phyloP scores from a whole-genome alignment of 306 rosid genomes.

The Vicia sativa region DNA sequence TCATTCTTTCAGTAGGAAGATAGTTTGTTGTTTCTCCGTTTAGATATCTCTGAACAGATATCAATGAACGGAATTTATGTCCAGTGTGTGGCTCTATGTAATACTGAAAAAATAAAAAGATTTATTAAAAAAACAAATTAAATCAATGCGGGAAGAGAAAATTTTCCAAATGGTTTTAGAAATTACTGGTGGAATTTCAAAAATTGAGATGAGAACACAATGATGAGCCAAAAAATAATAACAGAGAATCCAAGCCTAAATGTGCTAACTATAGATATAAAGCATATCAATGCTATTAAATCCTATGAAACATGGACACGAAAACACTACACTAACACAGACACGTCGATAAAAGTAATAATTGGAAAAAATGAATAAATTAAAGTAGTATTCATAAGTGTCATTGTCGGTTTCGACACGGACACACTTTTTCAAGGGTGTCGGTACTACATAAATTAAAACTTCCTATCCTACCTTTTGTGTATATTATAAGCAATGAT shows the following conservation, averaged over 20 bases:
- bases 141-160: constrained; percentile 3
- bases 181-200: neutral
- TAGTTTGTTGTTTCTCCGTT: constrained; percentile 17
- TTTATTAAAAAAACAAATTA: constrained; percentile 7
- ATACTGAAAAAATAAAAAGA: constrained; percentile 59
- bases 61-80: constrained; percentile 58
- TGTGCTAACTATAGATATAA: constrained; percentile 13
- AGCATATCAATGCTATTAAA: constrained; percentile 13
- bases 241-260: constrained; percentile 16
- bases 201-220: neutral
- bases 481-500: neutral
- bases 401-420: too few species aligned
- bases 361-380: too few species aligned
- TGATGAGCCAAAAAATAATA: neutral
- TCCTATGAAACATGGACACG: too few species aligned
- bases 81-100: constrained; percentile 60
- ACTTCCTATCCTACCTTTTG: constrained; percentile 4
- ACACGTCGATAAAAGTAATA: too few species aligned
- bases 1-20: constrained; percentile 12
- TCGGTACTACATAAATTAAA: too few species aligned
- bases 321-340: too few species aligned
- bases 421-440: too few species aligned
- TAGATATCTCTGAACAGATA: constrained; percentile 57
- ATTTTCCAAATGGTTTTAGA: constrained; percentile 30
- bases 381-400: too few species aligned